Percentiles rank a stretch among this genome's conserved stretches.
Conservation (phyloP, 202 grass and related monocot species). For the Elaeis oleifera region DNA sequence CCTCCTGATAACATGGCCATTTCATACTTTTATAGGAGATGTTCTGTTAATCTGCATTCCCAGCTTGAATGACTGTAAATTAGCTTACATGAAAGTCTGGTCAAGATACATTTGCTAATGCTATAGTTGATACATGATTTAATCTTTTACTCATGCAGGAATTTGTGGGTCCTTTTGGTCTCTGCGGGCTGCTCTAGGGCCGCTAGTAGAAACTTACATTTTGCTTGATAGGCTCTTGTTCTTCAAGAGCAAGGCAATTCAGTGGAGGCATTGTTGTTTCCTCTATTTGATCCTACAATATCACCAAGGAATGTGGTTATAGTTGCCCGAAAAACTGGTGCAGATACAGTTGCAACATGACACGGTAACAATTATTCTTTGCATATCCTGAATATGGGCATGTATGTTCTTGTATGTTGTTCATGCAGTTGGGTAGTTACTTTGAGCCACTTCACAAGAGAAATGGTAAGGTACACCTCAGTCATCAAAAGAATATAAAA, state of each 20-base stretch:
- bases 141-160: conserved; percentile 34
- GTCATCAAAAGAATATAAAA: too few species aligned
- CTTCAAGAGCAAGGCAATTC: conserved; percentile 63
- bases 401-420: too few species aligned
- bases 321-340: conserved; percentile 51
- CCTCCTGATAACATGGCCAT: too few species aligned
- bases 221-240: conserved; percentile 84
- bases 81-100: too few species aligned
- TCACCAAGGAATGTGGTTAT: conserved; percentile 78
- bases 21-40: too few species aligned
- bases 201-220: conserved; percentile 87
- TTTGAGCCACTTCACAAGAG: too few species aligned
- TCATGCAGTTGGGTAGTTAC: too few species aligned
- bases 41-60: too few species aligned
- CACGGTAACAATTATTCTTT: conserved; percentile 32
- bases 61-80: too few species aligned
- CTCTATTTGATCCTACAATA: conserved; percentile 68
- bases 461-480: too few species aligned
- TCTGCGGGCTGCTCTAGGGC: conserved; percentile 79
- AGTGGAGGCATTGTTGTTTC: conserved; percentile 59
- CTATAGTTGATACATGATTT: not conserved
- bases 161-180: conserved; percentile 88
- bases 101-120: not conserved
- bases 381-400: conserved; percentile 13
- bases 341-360: conserved; percentile 24